phyloP scores from a whole-genome alignment of 495 filamentous ascomycete genomes.

The Penicillium desertorum region DNA sequence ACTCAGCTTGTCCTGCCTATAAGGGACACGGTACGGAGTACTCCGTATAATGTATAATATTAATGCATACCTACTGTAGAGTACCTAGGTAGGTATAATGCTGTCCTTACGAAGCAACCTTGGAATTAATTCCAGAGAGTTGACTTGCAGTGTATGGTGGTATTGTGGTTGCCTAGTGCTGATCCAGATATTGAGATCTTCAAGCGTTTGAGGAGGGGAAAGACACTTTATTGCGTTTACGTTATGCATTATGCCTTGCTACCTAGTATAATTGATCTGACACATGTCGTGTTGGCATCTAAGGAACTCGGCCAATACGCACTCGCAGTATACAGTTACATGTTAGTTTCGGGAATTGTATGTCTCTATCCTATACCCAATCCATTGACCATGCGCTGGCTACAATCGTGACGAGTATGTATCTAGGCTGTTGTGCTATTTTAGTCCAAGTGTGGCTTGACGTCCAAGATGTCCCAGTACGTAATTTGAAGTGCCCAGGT shows the following conservation, averaged over 20 bases:
- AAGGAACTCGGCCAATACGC: not conserved
- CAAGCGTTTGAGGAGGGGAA: too few species aligned
- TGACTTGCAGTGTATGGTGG: too few species aligned
- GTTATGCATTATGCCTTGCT: too few species aligned
- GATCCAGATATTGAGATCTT: not conserved
- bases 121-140: too few species aligned
- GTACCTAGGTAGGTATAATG: too few species aligned
- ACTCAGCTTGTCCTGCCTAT: not conserved
- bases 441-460: not conserved
- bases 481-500: not conserved
- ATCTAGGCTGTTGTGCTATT: not conserved
- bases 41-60: not conserved
- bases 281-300: not conserved
- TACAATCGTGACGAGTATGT: not conserved
- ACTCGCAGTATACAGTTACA: not conserved
- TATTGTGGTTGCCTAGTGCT: too few species aligned
- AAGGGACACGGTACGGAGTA: not conserved
- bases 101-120: too few species aligned
- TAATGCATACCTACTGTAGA: too few species aligned
- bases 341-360: too few species aligned
- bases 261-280: not conserved
- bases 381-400: not conserved
- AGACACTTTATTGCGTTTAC: too few species aligned
- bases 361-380: not conserved
- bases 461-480: not conserved